Base-by-base conservation (phyloP, 2,329 filamentous ascomycete genomes). In the Emergomyces orientalis region DNA sequence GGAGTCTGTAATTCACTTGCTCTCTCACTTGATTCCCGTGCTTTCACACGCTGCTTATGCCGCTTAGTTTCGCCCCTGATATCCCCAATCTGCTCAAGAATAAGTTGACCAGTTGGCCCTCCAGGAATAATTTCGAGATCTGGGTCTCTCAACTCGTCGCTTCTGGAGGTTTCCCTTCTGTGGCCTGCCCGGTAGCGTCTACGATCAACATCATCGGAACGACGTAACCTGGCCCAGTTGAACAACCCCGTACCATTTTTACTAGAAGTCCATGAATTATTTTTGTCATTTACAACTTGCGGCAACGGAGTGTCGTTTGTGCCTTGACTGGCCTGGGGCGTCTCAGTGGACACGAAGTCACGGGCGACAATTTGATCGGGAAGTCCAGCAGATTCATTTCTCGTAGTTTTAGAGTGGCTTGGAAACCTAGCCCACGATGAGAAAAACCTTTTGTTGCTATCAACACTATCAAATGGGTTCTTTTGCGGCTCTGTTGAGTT, bases 361-460 rank as follows among this genome's bases (percentile, higher is more conserved):
- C 67, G 65, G 39, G 65, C 61, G 27, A 65, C 62, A n/a, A 70
- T 58, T n/a, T 63, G 49, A 62, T 70, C 66, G 8, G 63, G 56
- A 8, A 62, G 52, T 34, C 62, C 64, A n/a, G 65, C 65, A 17
- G 64, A 62, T 34, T 54, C 61, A 27, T 64, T 63, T 57, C 67
- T 63, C 41, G 66, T 63, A 14, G 49, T 51, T 51, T 59, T 64
- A 7, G 63, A 64, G 47, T 68, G 65, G 55, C 65, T 68, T 52
- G 67, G 66, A 30, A 67, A 68, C 39, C 65, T 67, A 17, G 65
- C 63, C 67, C 71, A 71, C 34, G 69, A 60, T 11, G 66, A 61
- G 30, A 47, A 63, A 30, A 64, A 64, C n/a, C 59, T 60, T 25
- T 49, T 47, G 27, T 34, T 27, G 19, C 27, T 22, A 8, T 22